Evolutionary conservation across 2,329 filamentous ascomycete genomes (phyloP).

Genomic region (Diaporthe sp.): DNA sequence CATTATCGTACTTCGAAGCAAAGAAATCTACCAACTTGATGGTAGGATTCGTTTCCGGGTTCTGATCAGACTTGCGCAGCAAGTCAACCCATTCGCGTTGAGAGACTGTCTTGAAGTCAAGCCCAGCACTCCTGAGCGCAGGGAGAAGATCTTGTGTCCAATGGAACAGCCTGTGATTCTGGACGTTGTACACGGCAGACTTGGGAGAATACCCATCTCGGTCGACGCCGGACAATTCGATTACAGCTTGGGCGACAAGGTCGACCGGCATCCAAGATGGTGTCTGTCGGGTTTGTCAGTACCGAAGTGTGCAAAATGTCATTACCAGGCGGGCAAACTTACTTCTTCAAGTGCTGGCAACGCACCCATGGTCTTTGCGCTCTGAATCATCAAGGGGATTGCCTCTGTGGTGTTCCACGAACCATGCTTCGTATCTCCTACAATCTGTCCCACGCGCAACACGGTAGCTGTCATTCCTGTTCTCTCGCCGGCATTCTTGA

Average conservation of each 20-base stretch:
- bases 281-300: conserved; percentile 40
- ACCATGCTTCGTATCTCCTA: conserved; percentile 60
- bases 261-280: conserved; percentile 58
- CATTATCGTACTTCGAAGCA: conserved; percentile 64
- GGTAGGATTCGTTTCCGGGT: conserved; percentile 64
- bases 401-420: conserved; percentile 65
- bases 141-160: conserved; percentile 69
- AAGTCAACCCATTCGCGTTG: conserved; percentile 60
- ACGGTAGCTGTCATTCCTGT: conserved; percentile 53
- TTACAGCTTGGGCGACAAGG: conserved; percentile 45
- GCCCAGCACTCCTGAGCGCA: conserved; percentile 58
- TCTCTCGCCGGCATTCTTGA: conserved; percentile 46
- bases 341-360: conserved; percentile 59
- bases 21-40: conserved; percentile 68
- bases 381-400: conserved; percentile 63
- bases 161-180: conserved; percentile 63
- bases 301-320: too few relatives aligned
- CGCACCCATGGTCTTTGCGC: conserved; percentile 60
- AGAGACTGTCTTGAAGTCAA: conserved; percentile 59
- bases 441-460: conserved; percentile 60
- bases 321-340: conserved; percentile 27
- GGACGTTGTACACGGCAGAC: conserved; percentile 62
- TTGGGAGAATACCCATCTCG: conserved; percentile 43
- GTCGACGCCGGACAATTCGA: conserved; percentile 41
- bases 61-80: conserved; percentile 60